A percentile compares a stretch with the other conserved stretches of the same genome.
Evolutionary conservation across 2,329 filamentous ascomycete species (phyloP).

Genomic region (Sporothrix protearum): DNA sequence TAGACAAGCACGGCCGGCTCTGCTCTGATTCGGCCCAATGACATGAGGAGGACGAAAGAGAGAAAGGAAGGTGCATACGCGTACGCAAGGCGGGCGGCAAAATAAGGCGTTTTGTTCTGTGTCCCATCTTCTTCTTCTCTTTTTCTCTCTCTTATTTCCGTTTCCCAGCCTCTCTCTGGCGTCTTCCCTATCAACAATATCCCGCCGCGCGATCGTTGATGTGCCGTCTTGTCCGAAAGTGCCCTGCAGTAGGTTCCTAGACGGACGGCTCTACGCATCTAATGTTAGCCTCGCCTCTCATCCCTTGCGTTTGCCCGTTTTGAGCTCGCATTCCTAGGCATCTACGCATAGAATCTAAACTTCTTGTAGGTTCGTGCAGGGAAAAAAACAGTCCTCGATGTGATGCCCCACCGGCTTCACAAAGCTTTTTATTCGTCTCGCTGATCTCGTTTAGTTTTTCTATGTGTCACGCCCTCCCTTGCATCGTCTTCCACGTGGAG

Average conservation of each 20-base stretch:
- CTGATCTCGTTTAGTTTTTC: not conserved
- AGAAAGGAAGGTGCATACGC: not conserved
- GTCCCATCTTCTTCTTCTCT: not conserved
- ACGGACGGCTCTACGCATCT: not conserved
- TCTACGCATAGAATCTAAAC: too few relatives aligned
- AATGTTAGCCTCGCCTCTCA: not conserved
- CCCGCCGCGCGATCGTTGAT: not conserved
- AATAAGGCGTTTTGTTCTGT: not conserved
- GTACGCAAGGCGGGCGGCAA: not conserved
- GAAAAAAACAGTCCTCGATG: not conserved
- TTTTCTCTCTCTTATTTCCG: not conserved
- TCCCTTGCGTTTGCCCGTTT: constrained; percentile 6
- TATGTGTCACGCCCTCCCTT: not conserved
- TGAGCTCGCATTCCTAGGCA: not conserved
- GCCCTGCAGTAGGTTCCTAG: not conserved
- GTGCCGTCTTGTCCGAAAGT: constrained; percentile 3
- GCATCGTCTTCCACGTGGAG: not conserved
- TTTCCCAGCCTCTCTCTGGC: not conserved
- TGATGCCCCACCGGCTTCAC: not conserved
- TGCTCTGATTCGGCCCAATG: not conserved
- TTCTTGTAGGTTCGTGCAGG: not conserved
- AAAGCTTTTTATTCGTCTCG: not conserved
- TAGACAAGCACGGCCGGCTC: not conserved
- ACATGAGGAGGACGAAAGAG: not conserved
- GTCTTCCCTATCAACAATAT: not conserved